phyloP scores from a whole-genome alignment of 2,329 filamentous ascomycete species.

The Fusarium mexicanum region DNA sequence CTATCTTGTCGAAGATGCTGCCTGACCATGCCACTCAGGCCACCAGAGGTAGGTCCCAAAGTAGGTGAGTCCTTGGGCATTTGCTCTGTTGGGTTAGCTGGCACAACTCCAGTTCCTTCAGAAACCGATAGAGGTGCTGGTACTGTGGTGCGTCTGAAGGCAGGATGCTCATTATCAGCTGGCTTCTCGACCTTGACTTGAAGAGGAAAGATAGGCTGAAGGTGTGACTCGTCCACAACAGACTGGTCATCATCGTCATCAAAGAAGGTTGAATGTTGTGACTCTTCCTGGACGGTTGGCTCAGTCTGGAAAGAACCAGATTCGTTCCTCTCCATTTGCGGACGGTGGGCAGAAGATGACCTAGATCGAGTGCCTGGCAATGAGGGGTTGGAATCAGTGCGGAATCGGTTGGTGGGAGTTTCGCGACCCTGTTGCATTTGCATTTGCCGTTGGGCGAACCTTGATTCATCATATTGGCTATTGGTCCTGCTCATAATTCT shows the following conservation, averaged over 20 bases:
- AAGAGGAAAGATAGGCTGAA: constrained; percentile 40
- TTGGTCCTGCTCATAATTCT: constrained; percentile 78
- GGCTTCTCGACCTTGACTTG: constrained; percentile 57
- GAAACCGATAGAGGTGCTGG: constrained; percentile 55
- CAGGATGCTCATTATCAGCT: constrained; percentile 64
- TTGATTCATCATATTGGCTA: constrained; percentile 83
- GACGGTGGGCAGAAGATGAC: constrained; percentile 57
- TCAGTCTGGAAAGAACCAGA: constrained; percentile 43
- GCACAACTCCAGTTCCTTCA: constrained; percentile 4
- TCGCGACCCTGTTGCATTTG: constrained; percentile 82
- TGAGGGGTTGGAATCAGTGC: constrained; percentile 58
- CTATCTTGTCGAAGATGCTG: constrained; percentile 87
- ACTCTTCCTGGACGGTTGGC: constrained; percentile 48
- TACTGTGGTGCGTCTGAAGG: constrained; percentile 58
- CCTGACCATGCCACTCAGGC: constrained; percentile 80
- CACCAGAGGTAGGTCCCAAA: constrained; percentile 71
- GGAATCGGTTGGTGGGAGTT: constrained; percentile 60
- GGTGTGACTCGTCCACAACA: constrained; percentile 7
- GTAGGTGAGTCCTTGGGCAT: constrained; percentile 76
- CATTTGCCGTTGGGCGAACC: constrained; percentile 83
- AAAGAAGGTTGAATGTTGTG: constrained; percentile 53
- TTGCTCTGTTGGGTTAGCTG: constrained; percentile 10
- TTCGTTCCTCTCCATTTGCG: constrained; percentile 48
- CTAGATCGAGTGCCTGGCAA: constrained; percentile 54
- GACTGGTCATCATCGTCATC: constrained; percentile 55